Evolutionary conservation across 257 asterid genomes (phyloP).

Genomic region (Nicotiana noctiflora): DNA sequence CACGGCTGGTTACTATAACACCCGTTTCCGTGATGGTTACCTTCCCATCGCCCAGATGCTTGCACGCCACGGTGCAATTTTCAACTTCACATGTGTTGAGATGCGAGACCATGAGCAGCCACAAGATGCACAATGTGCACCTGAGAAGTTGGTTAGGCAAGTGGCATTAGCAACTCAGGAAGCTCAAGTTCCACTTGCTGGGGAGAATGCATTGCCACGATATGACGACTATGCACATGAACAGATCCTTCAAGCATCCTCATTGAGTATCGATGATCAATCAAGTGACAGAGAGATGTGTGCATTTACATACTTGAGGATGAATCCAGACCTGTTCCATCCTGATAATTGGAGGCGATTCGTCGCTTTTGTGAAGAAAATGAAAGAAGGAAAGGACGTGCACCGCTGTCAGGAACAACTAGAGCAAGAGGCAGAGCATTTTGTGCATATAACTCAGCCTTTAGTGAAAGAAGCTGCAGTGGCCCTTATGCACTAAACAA

Average conservation of each 20-base stretch:
- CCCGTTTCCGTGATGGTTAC: slow-evolving; percentile 74
- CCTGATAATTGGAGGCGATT: slow-evolving; percentile 89
- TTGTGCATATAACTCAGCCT: slow-evolving; percentile 73
- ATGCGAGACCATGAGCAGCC: slow-evolving; percentile 97
- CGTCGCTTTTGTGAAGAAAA: slow-evolving; percentile 81
- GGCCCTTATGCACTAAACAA: slow-evolving; percentile 54
- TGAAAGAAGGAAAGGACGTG: slow-evolving; percentile 69
- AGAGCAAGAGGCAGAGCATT: slow-evolving; percentile 89
- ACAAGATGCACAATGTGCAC: slow-evolving; percentile 81
- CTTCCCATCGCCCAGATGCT: slow-evolving; percentile 95
- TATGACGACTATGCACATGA: slow-evolving; percentile 77
- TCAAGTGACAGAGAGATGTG: slow-evolving; percentile 60
- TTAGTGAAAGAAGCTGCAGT: slow-evolving; percentile 87
- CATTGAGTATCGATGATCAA: slow-evolving; percentile 34
- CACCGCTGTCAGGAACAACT: slow-evolving; percentile 63
- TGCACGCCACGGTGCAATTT: slow-evolving; percentile 68
- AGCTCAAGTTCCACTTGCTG: slow-evolving; percentile 79
- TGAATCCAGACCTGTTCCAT: slow-evolving; percentile 78
- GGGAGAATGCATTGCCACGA: slow-evolving; percentile 87
- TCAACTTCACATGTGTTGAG: slow-evolving; percentile 92
- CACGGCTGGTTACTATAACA: slow-evolving; percentile 92
- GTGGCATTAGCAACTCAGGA: slow-evolving; percentile 75
- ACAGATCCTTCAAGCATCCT: slow-evolving; percentile 55
- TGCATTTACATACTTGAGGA: slow-evolving; percentile 89
- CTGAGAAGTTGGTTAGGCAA: slow-evolving; percentile 79